Conservation (phyloP, 441 rosid genomes). For the Pelargonium myrrhifolium region DNA sequence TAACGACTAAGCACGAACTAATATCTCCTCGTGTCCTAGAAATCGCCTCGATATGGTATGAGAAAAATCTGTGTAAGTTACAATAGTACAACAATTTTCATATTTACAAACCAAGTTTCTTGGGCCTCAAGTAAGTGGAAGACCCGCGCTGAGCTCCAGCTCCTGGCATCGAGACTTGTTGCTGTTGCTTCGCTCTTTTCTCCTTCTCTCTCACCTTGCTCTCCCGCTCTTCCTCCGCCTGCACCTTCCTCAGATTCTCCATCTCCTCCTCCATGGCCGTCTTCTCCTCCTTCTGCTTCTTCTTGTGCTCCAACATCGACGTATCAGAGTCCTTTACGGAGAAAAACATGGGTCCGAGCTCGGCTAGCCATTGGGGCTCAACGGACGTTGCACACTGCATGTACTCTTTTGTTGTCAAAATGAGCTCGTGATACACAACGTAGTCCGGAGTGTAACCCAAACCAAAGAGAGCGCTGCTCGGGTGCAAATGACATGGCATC, state of each 20-base stretch:
- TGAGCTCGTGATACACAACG: constrained; percentile 87
- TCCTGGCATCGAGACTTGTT: constrained; percentile 68
- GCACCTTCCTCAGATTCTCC: constrained; percentile 75
- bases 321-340: constrained; percentile 87
- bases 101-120: constrained; percentile 62
- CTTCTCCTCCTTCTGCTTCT: constrained; percentile 80
- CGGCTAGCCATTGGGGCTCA: constrained; percentile 91
- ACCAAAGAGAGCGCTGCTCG: constrained; percentile 88
- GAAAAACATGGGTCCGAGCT: constrained; percentile 94
- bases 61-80: neutral
- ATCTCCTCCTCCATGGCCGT: constrained; percentile 96
- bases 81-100: constrained; percentile 5
- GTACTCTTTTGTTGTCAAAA: constrained; percentile 82
- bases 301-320: constrained; percentile 82
- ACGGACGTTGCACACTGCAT: constrained; percentile 96
- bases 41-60: too few relatives aligned
- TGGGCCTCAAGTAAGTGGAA: constrained; percentile 60
- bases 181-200: constrained; percentile 69
- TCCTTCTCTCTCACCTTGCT: constrained; percentile 48
- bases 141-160: constrained; percentile 33
- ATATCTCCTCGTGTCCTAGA: too few relatives aligned
- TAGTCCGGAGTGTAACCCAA: constrained; percentile 80
- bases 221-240: constrained; percentile 49
- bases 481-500: constrained; percentile 94
- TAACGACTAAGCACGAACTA: too few relatives aligned